These are phyloP conservation scores for Metschnikowia amazonensis DNA, from an alignment of 805 yeast genomes.

Conservation along the genomic window DNA sequence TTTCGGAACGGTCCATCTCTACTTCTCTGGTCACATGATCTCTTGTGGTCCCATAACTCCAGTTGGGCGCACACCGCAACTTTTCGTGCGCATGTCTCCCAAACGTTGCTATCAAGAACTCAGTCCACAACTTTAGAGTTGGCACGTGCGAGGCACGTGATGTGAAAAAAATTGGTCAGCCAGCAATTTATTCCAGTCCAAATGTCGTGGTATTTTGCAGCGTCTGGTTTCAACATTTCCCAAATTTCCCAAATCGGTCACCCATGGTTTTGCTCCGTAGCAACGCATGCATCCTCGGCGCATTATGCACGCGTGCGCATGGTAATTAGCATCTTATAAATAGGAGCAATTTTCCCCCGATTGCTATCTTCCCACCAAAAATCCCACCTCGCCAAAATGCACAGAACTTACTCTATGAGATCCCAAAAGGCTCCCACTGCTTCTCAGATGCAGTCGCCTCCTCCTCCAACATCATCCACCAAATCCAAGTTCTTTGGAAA, in stretches of 20 bases:
- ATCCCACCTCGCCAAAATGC: constrained; percentile 45
- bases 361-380: constrained; percentile 1
- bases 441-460: constrained; percentile 73
- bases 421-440: constrained; percentile 78
- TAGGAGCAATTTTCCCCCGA: constrained; percentile 6
- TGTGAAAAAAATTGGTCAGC: too few relatives aligned
- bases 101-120: too few relatives aligned
- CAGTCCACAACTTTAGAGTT: too few relatives aligned
- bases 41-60: too few relatives aligned
- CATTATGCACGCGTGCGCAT: constrained; percentile 1
- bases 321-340: constrained; percentile 6
- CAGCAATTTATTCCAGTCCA: too few relatives aligned
- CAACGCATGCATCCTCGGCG: constrained; percentile 1
- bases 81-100: too few relatives aligned
- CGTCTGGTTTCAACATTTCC: neutral
- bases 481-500: constrained; percentile 72
- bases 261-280: neutral
- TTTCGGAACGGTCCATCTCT: too few relatives aligned
- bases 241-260: neutral
- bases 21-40: too few relatives aligned
- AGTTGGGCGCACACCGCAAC: too few relatives aligned
- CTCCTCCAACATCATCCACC: constrained; percentile 77
- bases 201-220: too few relatives aligned
- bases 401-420: constrained; percentile 82
- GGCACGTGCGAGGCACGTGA: too few relatives aligned